Conservation (phyloP, 352 stramenopile species). For the Aphanomyces astaci region DNA sequence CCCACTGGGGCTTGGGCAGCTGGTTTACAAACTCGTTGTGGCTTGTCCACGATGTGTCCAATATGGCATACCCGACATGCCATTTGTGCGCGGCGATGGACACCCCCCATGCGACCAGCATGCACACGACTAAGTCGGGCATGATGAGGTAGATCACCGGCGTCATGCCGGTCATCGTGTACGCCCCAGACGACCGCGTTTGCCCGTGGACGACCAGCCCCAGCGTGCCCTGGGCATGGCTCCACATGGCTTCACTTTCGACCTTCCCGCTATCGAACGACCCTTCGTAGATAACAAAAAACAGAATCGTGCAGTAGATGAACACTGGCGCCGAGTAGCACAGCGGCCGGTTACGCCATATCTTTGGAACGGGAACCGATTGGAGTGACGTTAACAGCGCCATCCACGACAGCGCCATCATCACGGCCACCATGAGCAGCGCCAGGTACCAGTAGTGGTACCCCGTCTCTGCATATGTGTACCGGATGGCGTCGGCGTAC, state of each 20-base stretch:
- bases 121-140: background rate
- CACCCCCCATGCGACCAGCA: background rate
- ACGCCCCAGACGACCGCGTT: background rate
- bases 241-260: background rate
- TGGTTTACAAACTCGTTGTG: constrained; percentile 10
- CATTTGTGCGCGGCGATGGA: background rate
- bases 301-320: constrained; percentile 1
- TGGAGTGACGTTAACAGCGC: constrained; percentile 2
- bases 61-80: background rate
- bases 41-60: constrained; percentile 5
- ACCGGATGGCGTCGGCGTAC: constrained; percentile 2
- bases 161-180: background rate
- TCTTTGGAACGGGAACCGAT: background rate
- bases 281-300: background rate
- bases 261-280: background rate
- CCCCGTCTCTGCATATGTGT: background rate
- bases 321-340: constrained; percentile 1
- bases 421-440: background rate
- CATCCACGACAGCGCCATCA: constrained; percentile 7
- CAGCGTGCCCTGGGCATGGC: background rate
- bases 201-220: background rate
- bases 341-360: background rate
- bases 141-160: constrained; percentile 11
- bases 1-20: constrained; percentile 4
- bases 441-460: background rate